Base-by-base conservation (phyloP, 1,139 yeast genomes). In the Nematodospora anomalae region DNA sequence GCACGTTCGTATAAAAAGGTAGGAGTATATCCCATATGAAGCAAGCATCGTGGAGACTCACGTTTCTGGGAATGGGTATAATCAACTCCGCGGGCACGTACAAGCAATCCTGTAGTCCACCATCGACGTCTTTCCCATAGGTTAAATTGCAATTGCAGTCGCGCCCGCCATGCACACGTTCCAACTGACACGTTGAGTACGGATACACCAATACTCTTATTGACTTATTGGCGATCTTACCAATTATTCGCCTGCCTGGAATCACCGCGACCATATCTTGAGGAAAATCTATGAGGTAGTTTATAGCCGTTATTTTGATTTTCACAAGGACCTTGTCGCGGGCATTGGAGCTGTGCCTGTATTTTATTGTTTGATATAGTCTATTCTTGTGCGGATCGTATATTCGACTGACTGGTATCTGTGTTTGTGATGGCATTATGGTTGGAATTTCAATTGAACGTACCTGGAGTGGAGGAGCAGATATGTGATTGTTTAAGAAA, bases 101-200 rank as follows among this genome's bases (percentile, higher is more conserved):
- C 12, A 69, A 42, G 40, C 47, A 62, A 33, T 66, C 72, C 42
- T 68, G 74, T 16, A 69, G 46, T 1, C 74, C 74, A 3, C 75
- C 75, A 37, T 67, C 65, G 6, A 68, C 36, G 32, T 62, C 62
- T 6, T 43, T 41, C 1, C 75, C 75, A 45, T 64, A 62, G n/a
- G 55, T 57, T 42, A 58, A 52, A 26, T 48, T 44, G 15, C 46
- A 44, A 6, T 47, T 30, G 41, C 74, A 67, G 1, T 30, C 24
- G 7, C 27, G 11, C 3, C 30, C 23, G 3, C 6, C 20, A 34
- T 46, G 45, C 4, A 28, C 16, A 5, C 25, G 20, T 30, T 44
- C 45, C 3, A 41, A 7, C 28, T 36, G 20, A 26, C 47, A 44
- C 10, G 32, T 61, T 7, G 71, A 51, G 45, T 56, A 62, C 3